Percentiles rank a stretch among this genome's conserved stretches.
Evolutionary conservation across 768 basidiomycete genomes (phyloP).

Genomic region (Megacollybia marginata): DNA sequence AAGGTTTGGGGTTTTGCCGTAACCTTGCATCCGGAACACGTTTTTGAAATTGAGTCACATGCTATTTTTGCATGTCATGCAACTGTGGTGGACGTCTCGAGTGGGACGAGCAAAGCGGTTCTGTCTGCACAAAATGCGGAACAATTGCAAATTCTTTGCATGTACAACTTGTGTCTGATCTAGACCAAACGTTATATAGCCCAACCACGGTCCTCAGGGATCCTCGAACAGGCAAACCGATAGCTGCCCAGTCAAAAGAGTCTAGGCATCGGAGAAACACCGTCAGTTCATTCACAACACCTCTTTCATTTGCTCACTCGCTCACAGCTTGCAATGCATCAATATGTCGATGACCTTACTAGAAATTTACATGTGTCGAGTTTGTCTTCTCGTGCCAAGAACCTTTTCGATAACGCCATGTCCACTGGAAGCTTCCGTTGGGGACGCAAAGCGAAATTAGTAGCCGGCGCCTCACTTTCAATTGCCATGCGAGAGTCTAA

Average conservation of each 20-base stretch:
- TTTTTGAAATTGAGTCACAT: no score
- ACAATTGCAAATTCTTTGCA: constrained; percentile 60
- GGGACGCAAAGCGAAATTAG: constrained; percentile 66
- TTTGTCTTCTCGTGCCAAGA: constrained; percentile 41
- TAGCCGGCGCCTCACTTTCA: constrained; percentile 62
- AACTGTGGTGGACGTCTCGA: constrained; percentile 30
- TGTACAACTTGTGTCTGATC: constrained; percentile 46
- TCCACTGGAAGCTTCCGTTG: constrained; percentile 51
- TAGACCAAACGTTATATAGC: constrained; percentile 1
- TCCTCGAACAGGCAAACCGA: constrained; percentile 45
- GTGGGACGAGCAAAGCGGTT: constrained; percentile 50
- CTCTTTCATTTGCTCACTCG: neutral
- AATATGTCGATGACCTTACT: constrained; percentile 56
- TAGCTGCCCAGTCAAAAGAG: constrained; percentile 62
- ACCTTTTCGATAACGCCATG: constrained; percentile 67
- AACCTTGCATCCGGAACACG: no score
- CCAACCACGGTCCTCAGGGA: constrained; percentile 38
- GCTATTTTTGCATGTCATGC: no score
- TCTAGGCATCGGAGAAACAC: constrained; percentile 55
- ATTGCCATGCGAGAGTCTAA: constrained; percentile 67
- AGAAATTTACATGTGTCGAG: constrained; percentile 52
- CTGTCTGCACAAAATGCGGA: constrained; percentile 65
- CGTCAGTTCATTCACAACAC: constrained; percentile 29
- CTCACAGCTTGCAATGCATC: constrained; percentile 52
- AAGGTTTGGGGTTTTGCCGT: no score